A percentile compares a stretch with the other conserved stretches of the same genome.
These are phyloP conservation scores for Excoecaria agallocha DNA, from an alignment of 345 rosid genomes.

Conservation along the genomic window DNA sequence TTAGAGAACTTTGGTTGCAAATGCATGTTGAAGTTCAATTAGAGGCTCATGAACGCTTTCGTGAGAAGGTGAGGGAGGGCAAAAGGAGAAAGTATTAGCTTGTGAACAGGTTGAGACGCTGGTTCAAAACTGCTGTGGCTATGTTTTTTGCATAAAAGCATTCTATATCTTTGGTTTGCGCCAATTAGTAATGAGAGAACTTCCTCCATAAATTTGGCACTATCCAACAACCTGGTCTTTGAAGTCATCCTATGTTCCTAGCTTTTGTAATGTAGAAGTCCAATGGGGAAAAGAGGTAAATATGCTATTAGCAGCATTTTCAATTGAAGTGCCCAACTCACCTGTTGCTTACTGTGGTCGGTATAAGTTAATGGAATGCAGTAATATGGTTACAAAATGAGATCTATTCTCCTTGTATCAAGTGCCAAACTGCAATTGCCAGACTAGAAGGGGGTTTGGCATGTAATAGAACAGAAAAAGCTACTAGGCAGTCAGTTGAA, in stretches of 20 bases:
- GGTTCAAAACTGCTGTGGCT: not conserved
- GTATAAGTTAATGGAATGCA: not conserved
- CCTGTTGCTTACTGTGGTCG: not conserved
- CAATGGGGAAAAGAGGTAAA: slow-evolving; percentile 2
- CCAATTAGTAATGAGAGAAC: not conserved
- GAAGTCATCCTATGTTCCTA: not conserved
- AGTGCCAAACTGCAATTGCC: not conserved
- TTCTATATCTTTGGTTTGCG: not conserved
- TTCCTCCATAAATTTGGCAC: not conserved
- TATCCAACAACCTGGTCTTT: not conserved
- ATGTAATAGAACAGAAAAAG: not conserved
- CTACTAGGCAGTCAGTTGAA: not conserved
- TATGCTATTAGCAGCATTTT: not conserved
- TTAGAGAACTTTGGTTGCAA: slow-evolving; percentile 55
- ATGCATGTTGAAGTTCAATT: slow-evolving; percentile 52
- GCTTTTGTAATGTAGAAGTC: not conserved
- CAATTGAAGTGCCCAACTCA: not conserved
- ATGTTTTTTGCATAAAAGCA: not conserved
- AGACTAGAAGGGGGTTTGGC: not conserved
- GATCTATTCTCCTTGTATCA: not conserved
- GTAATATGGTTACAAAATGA: not conserved
- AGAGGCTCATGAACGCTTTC: slow-evolving; percentile 36
- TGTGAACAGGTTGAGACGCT: not conserved
- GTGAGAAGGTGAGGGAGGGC: slow-evolving; percentile 24
- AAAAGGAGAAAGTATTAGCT: slow-evolving; percentile 15